Base-by-base conservation (phyloP, 148 eudicot genomes). In the Linanthus parryae region DNA sequence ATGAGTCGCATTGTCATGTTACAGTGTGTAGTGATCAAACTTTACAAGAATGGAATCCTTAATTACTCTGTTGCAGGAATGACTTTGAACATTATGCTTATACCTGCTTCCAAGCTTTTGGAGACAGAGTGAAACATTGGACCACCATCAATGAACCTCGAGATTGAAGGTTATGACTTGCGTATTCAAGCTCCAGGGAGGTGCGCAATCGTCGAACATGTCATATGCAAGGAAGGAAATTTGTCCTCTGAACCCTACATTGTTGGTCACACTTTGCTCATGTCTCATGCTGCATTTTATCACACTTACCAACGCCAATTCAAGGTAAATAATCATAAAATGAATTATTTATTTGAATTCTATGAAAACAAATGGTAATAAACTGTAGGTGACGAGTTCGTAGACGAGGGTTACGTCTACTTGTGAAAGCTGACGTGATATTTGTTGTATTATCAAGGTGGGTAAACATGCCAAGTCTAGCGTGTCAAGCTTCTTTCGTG, bases 111-210 rank as follows among this genome's bases (percentile, higher is more conserved):
- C 60, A 77, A 69, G 90, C 72, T 5, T 92, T 84, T 50, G 98
- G 98, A 15, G 88, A 92, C 53, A 67, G 96, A 73, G 96, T 92
- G 54, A 92, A 92, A 76, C 17, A 81, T 27, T 92, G 98, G 98
- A 75, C 87, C 62, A 92, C 98, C 28, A 77, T 92, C 71, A 92
- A 92, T n/a, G 98, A 92, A 78, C 98, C 98, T 51, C 96, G 67
- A 40, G 82, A 79, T 22, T 65, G 83, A 84, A 52, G 96, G 98
- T 17, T 92, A 87, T 50, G 88, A 92, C 54, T 37, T 61, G 1
- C 96, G 98, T 1, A 43, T 87, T 64, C 98, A 92, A 71, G 98
- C 98, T 37, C 98, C 98, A 0, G 98, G 98, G 19, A 71, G 98
- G 51, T 92, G 98, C 73, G 87, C 96, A 7, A 51, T 92, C 65